Evolutionary conservation across 805 yeast genomes (phyloP), one percentile per base, ranked within the genome.

Genomic region (Kuraishia capsulata): DNA sequence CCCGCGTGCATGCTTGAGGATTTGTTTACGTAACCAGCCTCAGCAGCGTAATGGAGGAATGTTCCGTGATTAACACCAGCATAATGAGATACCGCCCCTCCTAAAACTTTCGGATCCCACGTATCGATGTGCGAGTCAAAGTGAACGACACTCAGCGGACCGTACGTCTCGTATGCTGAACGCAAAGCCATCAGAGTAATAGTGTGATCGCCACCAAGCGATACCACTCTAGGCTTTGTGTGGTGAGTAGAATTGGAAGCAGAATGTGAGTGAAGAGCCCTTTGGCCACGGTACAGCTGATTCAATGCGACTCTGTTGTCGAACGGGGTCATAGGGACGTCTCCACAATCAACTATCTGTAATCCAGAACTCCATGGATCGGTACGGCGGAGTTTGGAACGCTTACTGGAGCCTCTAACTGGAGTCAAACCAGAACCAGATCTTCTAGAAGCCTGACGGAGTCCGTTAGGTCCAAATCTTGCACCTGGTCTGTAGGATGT

Each of bases 41-140:
- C 86, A 34, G 73, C 73, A 1, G 87, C 87, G 56, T 75, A 78
- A 52, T 78, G 85, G 33, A 80, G 59, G 44, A 78, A 78, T 0
- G 87, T 78, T 4, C 86, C 87, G 52, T 80, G 86, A 49, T 78
- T 80, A 40, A 76, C 53, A 20, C 65, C 59, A 59, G 77, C 73
- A 49, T 80, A 78, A 45, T 71, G 64, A 10, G 79, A 61, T 19
- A 78, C 55, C 5, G 76, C 80, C 3, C 85, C 86, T 9, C 85
- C 85, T 26, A 78, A 60, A 16, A 67, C 70, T 37, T 62, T 54
- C 4, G 87, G 87, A 45, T 71, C 67, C 81, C 85, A 79, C 2
- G 86, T 78, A 56, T 80, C 87, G 33, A 79, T 66, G 53, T 79
- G 87, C 20, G 81, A 67, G 51, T 78, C 86, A 44, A 78, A 78